phyloP scores from a whole-genome alignment of 257 asterid genomes.

The Salvia rosmarinus region DNA sequence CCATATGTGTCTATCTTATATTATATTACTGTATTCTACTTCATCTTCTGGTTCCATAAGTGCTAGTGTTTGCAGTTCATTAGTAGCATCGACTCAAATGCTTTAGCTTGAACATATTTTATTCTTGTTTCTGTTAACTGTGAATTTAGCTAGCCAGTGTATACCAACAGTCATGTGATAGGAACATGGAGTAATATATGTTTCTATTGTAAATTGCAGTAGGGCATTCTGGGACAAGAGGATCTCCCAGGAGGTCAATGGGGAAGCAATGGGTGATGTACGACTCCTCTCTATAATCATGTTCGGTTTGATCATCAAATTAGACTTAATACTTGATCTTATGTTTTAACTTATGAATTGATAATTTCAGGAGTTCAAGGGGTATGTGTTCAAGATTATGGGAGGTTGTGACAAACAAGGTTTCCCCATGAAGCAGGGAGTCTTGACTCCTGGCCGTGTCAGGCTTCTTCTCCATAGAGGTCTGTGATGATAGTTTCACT shows the following conservation, averaged over 20 bases:
- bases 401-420: conserved; percentile 72
- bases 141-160: not conserved
- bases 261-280: conserved; percentile 62
- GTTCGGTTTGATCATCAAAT: not conserved
- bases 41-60: not conserved
- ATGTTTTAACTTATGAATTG: not conserved
- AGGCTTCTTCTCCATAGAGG: conserved; percentile 55
- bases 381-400: conserved; percentile 61
- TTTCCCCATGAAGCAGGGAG: conserved; percentile 70
- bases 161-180: too few species aligned
- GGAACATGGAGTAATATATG: not conserved
- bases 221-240: conserved; percentile 57
- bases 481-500: not conserved
- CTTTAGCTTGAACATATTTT: not conserved
- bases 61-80: not conserved
- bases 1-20: too few species aligned
- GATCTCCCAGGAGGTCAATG: conserved; percentile 59
- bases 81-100: not conserved
- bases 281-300: not conserved
- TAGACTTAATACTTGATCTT: not conserved
- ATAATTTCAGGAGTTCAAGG: conserved; percentile 55
- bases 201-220: conserved; percentile 32
- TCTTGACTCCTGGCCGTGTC: conserved; percentile 60
- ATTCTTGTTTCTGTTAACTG: not conserved
- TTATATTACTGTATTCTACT: too few species aligned